Base-by-base conservation (phyloP, 169 alveolate genomes). In the Theileria equi region DNA sequence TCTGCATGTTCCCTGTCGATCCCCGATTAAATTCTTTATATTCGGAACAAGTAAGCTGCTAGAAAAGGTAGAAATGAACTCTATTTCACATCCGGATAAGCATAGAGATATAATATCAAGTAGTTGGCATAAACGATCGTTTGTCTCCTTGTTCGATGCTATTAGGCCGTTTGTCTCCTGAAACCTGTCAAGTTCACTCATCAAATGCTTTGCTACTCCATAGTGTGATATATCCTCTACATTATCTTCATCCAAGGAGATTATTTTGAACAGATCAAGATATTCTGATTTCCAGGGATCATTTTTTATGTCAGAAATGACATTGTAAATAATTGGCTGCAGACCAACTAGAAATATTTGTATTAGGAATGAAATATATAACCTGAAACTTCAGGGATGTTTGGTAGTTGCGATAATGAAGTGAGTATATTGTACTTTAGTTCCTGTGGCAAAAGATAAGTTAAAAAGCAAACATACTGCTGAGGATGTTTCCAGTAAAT, bases 281-380 rank as follows among this genome's bases (percentile, higher is more conserved):
- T 69, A 55, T 21, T 59, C 67, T 41, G 82, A 52, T 2, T 32
- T 32, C 82, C 82, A 71, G 5, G 82, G 82, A 34, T 71, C 73
- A 40, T 60, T 45, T 28, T 61, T 26, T 34, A 71, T 21, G 26
- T 61, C 82, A 0, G 59, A 41, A 5, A 71, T 54, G 4, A 71
- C 57, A 41, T 71, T 43, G 67, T 71, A 76, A 21, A 71, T 38
- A 2, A 61, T 48, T 38, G 82, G 82, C 47, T 71, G 82, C n/a
- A 71, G 66, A n/a, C 61, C 21, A 10, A 21, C 74, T 63, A 53
- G 13, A 28, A 16, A 4, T 5, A 48, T 8, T 34, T 63, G 34
- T 16, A 1, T 31, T 2, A 6, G 3, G 16, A 13, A 0, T 0
- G 1, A 3, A 21, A 10, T 23, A 36, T n/a, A 8, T 40, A 55